These are phyloP conservation scores for Coemansia sp. DNA, from an alignment of 192 early-diverging fungal species.

Conservation along the genomic window DNA sequence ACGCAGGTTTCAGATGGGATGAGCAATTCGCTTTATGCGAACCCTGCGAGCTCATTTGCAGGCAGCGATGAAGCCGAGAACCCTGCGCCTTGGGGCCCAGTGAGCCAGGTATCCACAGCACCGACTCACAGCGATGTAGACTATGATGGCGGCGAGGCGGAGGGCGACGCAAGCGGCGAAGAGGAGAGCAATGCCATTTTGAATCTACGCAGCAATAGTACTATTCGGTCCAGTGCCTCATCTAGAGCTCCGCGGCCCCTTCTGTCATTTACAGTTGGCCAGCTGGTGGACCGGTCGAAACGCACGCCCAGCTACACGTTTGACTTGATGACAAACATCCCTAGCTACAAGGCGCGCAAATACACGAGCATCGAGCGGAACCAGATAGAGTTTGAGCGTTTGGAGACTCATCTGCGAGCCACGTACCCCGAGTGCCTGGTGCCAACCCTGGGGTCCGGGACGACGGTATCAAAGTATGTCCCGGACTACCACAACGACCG, in stretches of 20 bases:
- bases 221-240: not conserved
- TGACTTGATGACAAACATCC: conserved; percentile 38
- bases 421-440: conserved; percentile 53
- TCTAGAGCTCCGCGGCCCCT: conserved; percentile 7
- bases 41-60: conserved; percentile 27
- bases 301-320: conserved; percentile 36
- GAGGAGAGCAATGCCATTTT: not conserved
- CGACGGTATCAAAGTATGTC: conserved; percentile 47
- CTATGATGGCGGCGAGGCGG: not conserved
- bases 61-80: not conserved
- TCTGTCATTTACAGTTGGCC: conserved; percentile 37
- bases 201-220: not conserved
- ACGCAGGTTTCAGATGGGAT: not conserved
- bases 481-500: conserved; percentile 50
- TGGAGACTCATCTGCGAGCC: conserved; percentile 44
- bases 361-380: conserved; percentile 46
- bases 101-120: not conserved
- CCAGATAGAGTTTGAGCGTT: conserved; percentile 49
- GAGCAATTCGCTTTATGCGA: conserved; percentile 14
- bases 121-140: not conserved
- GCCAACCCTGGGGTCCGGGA: conserved; percentile 38
- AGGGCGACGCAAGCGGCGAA: not conserved
- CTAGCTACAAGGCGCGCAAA: conserved; percentile 46
- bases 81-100: conserved; percentile 5
- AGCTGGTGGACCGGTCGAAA: conserved; percentile 45